Conservation (phyloP, 2,329 filamentous ascomycete genomes). For the Aspergillus caelatus region DNA sequence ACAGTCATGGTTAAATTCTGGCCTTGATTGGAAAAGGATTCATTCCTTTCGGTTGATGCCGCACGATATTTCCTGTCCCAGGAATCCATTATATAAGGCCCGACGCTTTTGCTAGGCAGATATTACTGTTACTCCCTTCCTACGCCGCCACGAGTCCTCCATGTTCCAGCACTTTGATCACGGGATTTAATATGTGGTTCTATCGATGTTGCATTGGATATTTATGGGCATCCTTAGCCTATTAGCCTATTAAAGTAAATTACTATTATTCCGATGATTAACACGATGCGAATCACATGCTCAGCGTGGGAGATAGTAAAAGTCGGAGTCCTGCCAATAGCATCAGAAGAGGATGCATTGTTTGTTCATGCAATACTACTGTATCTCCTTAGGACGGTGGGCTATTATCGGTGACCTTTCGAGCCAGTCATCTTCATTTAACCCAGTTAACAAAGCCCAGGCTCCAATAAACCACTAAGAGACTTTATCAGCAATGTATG, state of each 20-base stretch:
- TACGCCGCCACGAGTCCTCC: not conserved
- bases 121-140: not conserved
- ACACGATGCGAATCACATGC: not conserved
- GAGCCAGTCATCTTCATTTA: not conserved
- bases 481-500: not conserved
- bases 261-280: not conserved
- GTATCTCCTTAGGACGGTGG: not conserved
- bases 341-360: not conserved
- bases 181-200: not conserved
- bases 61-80: not conserved
- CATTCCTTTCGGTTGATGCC: slow-evolving; percentile 2
- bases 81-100: not conserved
- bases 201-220: not conserved
- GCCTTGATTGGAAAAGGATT: not conserved
- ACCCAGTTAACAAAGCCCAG: not conserved
- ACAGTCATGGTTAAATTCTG: not conserved
- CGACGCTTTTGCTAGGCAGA: not conserved
- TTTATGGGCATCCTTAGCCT: not conserved
- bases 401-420: not conserved
- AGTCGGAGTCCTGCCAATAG: not conserved
- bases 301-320: not conserved
- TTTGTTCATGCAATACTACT: not conserved
- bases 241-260: not conserved
- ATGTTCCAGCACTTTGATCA: not conserved
- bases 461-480: not conserved